phyloP scores from a whole-genome alignment of 2,329 filamentous ascomycete species.

The Alternaria atra region DNA sequence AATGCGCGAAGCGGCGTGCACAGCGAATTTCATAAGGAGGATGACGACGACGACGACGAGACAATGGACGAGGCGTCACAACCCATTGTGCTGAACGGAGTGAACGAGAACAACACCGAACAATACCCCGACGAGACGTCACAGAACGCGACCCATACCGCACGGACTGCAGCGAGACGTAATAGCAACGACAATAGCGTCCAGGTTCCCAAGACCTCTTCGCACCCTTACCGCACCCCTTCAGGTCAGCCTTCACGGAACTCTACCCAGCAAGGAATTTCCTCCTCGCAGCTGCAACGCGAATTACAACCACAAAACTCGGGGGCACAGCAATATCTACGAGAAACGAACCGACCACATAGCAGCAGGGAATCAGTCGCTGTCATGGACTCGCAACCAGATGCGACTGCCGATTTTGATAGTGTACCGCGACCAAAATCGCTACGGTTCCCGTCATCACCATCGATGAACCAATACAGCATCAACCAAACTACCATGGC shows the following conservation, averaged over 20 bases:
- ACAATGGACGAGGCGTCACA: constrained; percentile 32
- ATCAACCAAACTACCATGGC: constrained; percentile 48
- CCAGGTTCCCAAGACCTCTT: constrained; percentile 51
- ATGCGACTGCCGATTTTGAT: constrained; percentile 35
- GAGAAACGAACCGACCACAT: constrained; percentile 23
- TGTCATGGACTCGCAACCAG: constrained; percentile 58
- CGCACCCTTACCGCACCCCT: constrained; percentile 41
- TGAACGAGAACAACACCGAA: constrained; percentile 28
- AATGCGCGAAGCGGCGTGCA: constrained; percentile 1
- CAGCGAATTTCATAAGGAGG: constrained; percentile 29
- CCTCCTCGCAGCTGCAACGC: constrained; percentile 33
- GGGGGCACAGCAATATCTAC: constrained; percentile 28
- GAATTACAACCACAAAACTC: constrained; percentile 28
- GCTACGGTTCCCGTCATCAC: constrained; percentile 49
- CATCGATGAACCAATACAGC: constrained; percentile 46
- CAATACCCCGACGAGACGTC: constrained; percentile 47
- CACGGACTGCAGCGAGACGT: constrained; percentile 22
- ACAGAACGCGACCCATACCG: constrained; percentile 26
- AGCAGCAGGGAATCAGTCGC: constrained; percentile 51
- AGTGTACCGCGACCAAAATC: constrained; percentile 39
- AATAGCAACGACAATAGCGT: constrained; percentile 34
- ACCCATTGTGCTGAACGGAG: constrained; percentile 16
- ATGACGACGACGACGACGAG: constrained; percentile 33
- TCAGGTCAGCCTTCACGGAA: constrained; percentile 30
- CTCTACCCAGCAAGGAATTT: constrained; percentile 28